Evolutionary conservation across 2,329 filamentous ascomycete species (phyloP).

Genomic region (Podosphaera xanthii): DNA sequence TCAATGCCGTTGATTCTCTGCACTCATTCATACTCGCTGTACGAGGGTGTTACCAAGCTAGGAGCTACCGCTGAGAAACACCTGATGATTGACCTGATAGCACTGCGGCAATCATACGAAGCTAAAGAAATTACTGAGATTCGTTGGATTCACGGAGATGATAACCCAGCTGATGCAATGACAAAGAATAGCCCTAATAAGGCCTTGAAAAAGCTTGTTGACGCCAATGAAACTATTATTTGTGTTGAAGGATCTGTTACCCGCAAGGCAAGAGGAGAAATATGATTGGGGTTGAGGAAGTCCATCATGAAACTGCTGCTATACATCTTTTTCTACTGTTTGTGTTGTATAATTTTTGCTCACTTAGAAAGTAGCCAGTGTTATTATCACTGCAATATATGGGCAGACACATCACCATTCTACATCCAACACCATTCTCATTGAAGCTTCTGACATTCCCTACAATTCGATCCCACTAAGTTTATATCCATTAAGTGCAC

Average conservation of each 20-base stretch:
- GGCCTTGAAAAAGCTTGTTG: background rate
- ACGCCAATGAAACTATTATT: background rate
- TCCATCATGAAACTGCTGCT: no score
- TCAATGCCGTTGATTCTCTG: background rate
- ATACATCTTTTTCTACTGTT: no score
- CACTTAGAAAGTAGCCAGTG: no score
- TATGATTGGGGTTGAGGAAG: no score
- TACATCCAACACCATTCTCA: no score
- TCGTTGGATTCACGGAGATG: background rate
- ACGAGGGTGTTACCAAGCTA: background rate
- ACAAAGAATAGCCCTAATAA: background rate
- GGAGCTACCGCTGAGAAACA: constrained; percentile 1
- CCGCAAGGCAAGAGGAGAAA: background rate
- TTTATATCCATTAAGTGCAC: no score
- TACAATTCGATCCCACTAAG: no score
- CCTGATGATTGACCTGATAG: background rate
- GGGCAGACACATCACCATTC: no score
- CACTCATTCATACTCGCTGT: background rate
- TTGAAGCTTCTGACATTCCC: no score
- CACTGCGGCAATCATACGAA: constrained; percentile 1
- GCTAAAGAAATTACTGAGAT: no score
- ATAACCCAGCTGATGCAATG: background rate
- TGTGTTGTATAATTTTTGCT: no score
- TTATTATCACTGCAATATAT: no score
- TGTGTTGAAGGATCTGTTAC: background rate